Conservation (phyloP, 2,329 filamentous ascomycete species). For the Neopestalotiopsis sp. region DNA sequence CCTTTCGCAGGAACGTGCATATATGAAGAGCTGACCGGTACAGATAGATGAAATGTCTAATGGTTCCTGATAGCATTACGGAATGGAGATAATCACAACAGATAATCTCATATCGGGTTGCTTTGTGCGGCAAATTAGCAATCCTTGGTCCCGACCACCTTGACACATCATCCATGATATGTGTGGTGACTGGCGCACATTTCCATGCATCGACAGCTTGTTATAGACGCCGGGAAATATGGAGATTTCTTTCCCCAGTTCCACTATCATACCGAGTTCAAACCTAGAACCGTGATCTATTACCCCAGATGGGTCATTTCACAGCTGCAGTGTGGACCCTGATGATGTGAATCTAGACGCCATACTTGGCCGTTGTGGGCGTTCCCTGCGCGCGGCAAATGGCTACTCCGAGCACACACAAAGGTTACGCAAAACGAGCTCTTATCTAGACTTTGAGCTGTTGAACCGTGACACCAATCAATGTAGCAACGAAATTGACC, state of each 20-base stretch:
- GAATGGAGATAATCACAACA: neutral
- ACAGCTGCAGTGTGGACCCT: neutral
- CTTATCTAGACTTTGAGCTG: too few relatives aligned
- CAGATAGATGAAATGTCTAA: neutral
- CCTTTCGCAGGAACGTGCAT: slow-evolving; percentile 6
- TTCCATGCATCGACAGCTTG: neutral
- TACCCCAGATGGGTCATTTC: neutral
- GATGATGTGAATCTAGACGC: neutral
- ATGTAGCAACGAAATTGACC: neutral
- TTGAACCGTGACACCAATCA: too few relatives aligned
- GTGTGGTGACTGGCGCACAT: neutral
- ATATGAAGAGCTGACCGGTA: neutral
- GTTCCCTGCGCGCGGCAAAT: too few relatives aligned
- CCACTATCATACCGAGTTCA: neutral
- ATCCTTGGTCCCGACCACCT: too few relatives aligned
- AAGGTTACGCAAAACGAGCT: too few relatives aligned
- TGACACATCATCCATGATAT: neutral
- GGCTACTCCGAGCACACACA: too few relatives aligned
- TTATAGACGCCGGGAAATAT: neutral
- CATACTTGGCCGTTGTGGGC: neutral
- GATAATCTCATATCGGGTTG: neutral
- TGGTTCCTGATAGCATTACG: neutral
- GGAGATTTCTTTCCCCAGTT: neutral
- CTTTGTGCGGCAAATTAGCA: too few relatives aligned
- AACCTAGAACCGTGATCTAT: neutral